Percentiles rank a stretch among this genome's conserved stretches.
Evolutionary conservation across 2,329 filamentous ascomycete genomes (phyloP).

Genomic region (Alternaria sp.): DNA sequence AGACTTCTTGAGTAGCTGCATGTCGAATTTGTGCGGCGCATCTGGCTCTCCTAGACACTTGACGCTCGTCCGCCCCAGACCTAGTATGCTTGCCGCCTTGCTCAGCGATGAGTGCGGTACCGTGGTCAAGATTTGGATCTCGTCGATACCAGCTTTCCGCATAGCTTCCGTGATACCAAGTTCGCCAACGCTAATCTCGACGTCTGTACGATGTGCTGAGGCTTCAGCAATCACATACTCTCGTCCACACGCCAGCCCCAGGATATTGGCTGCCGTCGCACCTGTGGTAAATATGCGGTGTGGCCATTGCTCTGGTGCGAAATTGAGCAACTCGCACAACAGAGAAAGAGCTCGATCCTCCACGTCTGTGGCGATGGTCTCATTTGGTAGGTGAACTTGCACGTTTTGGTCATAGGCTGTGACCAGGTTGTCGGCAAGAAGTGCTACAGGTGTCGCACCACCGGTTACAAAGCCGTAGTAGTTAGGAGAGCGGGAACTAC

Average conservation of each 20-base stretch:
- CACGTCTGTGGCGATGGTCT: conserved; percentile 77
- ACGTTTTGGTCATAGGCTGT: conserved; percentile 83
- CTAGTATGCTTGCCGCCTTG: conserved; percentile 84
- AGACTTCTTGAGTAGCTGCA: conserved; percentile 67
- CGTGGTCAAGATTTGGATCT: conserved; percentile 80
- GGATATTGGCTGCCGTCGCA: conserved; percentile 68
- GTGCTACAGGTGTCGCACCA: conserved; percentile 77
- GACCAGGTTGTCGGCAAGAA: conserved; percentile 84
- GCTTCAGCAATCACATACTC: conserved; percentile 66
- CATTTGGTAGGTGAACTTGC: conserved; percentile 77
- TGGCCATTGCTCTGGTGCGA: conserved; percentile 65
- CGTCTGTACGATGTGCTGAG: conserved; percentile 44
- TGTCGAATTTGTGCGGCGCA: conserved; percentile 73
- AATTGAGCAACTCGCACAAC: conserved; percentile 69
- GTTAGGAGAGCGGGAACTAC: conserved; percentile 58
- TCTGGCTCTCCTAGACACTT: conserved; percentile 62
- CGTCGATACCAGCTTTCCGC: conserved; percentile 65
- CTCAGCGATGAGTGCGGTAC: conserved; percentile 81
- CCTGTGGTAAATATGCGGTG: conserved; percentile 84
- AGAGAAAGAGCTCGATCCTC: conserved; percentile 76
- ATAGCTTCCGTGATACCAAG: conserved; percentile 73
- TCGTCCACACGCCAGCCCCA: conserved; percentile 72
- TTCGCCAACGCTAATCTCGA: conserved; percentile 63
- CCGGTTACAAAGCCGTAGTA: conserved; percentile 91
- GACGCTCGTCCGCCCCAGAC: conserved; percentile 74